Base-by-base conservation (phyloP, 225 moss, liverwort and hornwort species). In the Polytrichum commune region DNA sequence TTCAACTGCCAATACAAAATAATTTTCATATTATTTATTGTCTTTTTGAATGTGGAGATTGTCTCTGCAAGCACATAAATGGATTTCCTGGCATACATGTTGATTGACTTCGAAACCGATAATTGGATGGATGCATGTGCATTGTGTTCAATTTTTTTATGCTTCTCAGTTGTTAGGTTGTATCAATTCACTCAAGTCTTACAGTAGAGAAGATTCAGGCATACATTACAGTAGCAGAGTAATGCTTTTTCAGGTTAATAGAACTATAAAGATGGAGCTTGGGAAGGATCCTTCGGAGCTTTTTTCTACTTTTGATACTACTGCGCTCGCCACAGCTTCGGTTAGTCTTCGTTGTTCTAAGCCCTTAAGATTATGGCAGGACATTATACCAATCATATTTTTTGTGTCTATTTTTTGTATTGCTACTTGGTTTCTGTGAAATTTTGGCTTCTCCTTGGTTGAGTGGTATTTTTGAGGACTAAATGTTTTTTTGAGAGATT, bases 321-420 rank as follows among this genome's bases (percentile, higher is more conserved):
- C 55, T 29, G 93, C 96, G 6, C 80, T 96, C 61, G 96, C 96
- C 68, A 96, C 96, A 75, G 96, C 96, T 73, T 96, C 96, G 71
- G 96, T 93, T 72, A 82, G 93, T 67, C 35, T 62, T 70, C 30
- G 63, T 64, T 55, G 55, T 65, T 62, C 29, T 28, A 25, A 35
- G 19, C 61, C 9, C 18, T 3, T 32, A 9, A 5, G 9, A 55
- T 30, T 5, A 46, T 46, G 13, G 16, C 23, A 29, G 25, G 23
- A 22, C 29, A 75, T 60, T 18, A 46, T 46, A 46, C 13, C 3
- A 46, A 46, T 46, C 16, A 0, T 46, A 46, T 13, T 46, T 46
- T 4, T 46, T 74, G 27, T 24, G 24, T 68, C 53, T 2, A 55
- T 24, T 27, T 55, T 5, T 53, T 1, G 16, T 63, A 10, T 63